A percentile compares a stretch with the other conserved stretches of the same genome.
Conservation (phyloP, 164 flowering plant species). For the Umbellularia californica region DNA sequence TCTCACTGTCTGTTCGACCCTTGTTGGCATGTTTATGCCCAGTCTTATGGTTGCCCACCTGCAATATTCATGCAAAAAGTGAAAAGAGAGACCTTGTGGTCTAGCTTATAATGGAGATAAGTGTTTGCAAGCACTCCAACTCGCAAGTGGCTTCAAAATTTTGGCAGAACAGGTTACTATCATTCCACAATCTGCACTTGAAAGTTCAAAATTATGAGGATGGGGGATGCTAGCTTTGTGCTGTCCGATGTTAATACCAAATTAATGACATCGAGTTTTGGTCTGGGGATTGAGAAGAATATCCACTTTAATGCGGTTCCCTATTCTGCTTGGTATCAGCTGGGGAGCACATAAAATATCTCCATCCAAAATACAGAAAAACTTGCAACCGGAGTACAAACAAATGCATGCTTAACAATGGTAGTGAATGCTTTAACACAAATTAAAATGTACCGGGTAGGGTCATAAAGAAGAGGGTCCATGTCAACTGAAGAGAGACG, state of each 20-base stretch:
- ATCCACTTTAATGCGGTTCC: neutral
- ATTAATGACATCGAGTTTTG: neutral
- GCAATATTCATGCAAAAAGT: conserved; percentile 7
- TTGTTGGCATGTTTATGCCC: conserved; percentile 74
- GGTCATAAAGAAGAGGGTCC: conserved; percentile 56
- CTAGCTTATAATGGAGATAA: neutral
- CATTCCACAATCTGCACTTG: no score
- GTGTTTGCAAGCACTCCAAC: neutral
- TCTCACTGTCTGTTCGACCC: conserved; percentile 60
- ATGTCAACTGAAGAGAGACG: conserved; percentile 55
- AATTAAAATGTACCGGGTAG: conserved; percentile 33
- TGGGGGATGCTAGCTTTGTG: neutral
- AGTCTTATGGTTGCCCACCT: conserved; percentile 54
- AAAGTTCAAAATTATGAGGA: neutral
- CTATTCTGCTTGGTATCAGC: neutral
- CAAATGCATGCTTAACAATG: neutral
- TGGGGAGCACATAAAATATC: neutral
- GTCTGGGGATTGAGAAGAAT: neutral
- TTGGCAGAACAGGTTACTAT: neutral
- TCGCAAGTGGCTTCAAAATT: neutral
- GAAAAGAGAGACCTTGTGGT: neutral
- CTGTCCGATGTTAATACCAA: neutral
- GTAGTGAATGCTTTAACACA: neutral
- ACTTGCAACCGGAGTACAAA: neutral
- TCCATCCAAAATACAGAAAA: neutral